Percentiles rank a stretch among this genome's conserved stretches.
Conservation (phyloP, 140 eudicot genomes). For the Ambrosia hybrid region DNA sequence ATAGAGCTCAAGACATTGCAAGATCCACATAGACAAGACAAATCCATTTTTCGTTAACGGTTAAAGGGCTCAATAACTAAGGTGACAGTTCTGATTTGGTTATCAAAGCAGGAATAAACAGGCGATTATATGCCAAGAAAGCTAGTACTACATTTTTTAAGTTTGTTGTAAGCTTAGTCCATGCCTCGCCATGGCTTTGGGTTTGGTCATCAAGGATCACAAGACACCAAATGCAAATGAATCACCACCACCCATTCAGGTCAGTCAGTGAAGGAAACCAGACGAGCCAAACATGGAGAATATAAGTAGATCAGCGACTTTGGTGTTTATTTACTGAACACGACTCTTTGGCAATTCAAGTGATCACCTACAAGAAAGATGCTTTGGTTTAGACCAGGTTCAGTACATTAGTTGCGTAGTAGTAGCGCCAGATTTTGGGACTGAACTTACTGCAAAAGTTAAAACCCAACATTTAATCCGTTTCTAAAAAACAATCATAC, state of each 20-base stretch:
- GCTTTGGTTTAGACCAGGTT: neutral
- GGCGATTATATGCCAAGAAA: neutral
- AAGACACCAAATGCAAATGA: neutral
- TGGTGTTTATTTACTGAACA: constrained; percentile 27
- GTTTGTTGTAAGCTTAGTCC: constrained; percentile 15
- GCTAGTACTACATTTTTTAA: constrained; percentile 15
- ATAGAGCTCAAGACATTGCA: neutral
- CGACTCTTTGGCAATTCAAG: constrained; percentile 15
- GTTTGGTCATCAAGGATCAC: neutral
- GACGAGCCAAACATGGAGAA: constrained; percentile 1
- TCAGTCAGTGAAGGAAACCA: neutral
- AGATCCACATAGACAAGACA: neutral
- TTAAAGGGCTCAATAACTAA: neutral
- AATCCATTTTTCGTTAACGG: neutral
- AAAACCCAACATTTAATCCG: constrained; percentile 5
- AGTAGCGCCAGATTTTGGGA: neutral
- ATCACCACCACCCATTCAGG: constrained; percentile 1
- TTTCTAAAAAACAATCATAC: constrained; percentile 28
- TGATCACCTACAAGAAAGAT: constrained; percentile 21
- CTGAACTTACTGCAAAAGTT: constrained; percentile 27
- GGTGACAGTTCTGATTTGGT: neutral
- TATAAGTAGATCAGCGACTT: constrained; percentile 9
- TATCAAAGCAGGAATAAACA: neutral
- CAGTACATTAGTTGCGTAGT: neutral
- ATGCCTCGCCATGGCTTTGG: neutral